These are phyloP conservation scores for Apostasia shenzhenica DNA, from an alignment of 106 monocot species.

Conservation along the genomic window DNA sequence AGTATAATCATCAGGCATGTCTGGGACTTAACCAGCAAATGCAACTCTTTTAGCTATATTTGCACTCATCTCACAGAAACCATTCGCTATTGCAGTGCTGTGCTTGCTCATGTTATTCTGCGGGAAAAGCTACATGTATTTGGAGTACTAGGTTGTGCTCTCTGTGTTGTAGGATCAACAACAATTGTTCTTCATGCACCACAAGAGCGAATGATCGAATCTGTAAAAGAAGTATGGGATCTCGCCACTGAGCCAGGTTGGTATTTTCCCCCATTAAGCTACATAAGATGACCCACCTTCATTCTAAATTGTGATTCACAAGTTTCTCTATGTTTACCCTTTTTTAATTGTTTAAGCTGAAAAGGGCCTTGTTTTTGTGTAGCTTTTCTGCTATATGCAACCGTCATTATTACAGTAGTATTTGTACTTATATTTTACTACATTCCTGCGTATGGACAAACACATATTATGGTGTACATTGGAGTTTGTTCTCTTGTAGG, in stretches of 20 bases:
- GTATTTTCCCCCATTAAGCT: not conserved
- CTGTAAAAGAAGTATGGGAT: slow-evolving; percentile 84
- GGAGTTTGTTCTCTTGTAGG: slow-evolving; percentile 90
- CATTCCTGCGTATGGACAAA: slow-evolving; percentile 72
- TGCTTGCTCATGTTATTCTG: slow-evolving; percentile 72
- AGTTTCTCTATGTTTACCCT: not conserved
- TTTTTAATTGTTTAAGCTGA: not conserved
- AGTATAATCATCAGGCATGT: slow-evolving; percentile 93
- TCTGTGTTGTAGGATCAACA: slow-evolving; percentile 88
- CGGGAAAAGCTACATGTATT: slow-evolving; percentile 80
- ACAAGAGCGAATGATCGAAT: slow-evolving; percentile 82
- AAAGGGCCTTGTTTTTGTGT: slow-evolving; percentile 13
- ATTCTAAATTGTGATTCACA: not conserved
- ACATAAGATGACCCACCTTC: not conserved
- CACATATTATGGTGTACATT: slow-evolving; percentile 84
- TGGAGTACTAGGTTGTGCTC: slow-evolving; percentile 81
- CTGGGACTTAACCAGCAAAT: not conserved
- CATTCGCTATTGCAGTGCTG: slow-evolving; percentile 51
- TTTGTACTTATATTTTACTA: slow-evolving; percentile 58
- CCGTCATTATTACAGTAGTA: slow-evolving; percentile 35
- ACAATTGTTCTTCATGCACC: slow-evolving; percentile 95
- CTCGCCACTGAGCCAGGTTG: slow-evolving; percentile 92
- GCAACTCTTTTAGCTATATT: not conserved
- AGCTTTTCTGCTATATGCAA: slow-evolving; percentile 74
- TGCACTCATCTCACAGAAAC: not conserved